Percentiles rank a stretch among this genome's conserved stretches.
Conservation (phyloP, 495 filamentous ascomycete genomes). For the Neurospora sp. region DNA sequence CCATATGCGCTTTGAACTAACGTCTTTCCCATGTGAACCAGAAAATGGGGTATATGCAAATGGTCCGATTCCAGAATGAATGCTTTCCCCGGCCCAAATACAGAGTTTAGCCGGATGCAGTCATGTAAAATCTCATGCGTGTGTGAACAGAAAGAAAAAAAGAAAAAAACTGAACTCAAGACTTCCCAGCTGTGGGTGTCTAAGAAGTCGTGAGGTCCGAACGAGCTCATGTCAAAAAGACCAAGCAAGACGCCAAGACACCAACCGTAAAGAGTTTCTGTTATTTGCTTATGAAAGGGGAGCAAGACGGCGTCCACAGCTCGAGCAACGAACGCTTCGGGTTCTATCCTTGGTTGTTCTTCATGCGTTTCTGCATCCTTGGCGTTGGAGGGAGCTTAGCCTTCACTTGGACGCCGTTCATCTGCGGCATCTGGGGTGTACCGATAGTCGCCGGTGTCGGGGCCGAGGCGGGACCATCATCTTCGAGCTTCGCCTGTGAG, state of each 20-base stretch:
- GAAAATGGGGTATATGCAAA: constrained; percentile 13
- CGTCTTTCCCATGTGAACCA: not conserved
- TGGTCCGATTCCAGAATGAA: constrained; percentile 10
- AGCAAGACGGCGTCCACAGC: not conserved
- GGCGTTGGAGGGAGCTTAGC: constrained; percentile 37
- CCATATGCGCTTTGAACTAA: not conserved
- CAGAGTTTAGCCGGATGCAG: constrained; percentile 2
- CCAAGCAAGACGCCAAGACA: constrained; percentile 2
- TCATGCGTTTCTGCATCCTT: constrained; percentile 34
- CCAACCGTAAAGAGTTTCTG: not conserved
- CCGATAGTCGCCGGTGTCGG: constrained; percentile 32
- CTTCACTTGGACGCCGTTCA: constrained; percentile 32
- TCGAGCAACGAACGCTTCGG: not conserved
- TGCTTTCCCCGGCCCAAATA: not conserved
- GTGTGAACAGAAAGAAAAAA: not conserved
- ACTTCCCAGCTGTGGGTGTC: not conserved
- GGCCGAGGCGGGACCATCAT: constrained; percentile 41
- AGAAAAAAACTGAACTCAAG: not conserved
- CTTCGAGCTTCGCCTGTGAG: constrained; percentile 68
- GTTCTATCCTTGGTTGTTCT: constrained; percentile 24
- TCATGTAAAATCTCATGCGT: not conserved
- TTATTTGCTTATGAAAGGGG: not conserved
- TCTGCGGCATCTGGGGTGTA: constrained; percentile 34
- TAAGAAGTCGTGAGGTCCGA: not conserved
- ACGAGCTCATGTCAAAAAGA: not conserved